Conservation (phyloP, 2,329 filamentous ascomycete genomes). For the Capronia coronata region DNA sequence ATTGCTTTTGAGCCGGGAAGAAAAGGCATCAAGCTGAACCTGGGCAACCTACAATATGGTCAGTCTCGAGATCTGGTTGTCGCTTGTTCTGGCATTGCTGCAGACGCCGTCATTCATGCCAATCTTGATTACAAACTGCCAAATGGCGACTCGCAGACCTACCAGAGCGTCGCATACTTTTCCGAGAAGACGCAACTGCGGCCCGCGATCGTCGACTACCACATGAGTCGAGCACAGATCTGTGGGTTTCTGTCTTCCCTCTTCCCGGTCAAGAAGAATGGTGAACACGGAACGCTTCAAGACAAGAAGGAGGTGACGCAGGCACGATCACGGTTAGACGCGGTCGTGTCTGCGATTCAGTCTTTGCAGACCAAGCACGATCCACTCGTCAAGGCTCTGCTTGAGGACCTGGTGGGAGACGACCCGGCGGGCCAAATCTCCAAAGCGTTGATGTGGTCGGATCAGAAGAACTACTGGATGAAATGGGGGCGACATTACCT, state of each 20-base stretch:
- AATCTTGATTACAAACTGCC: conserved; percentile 23
- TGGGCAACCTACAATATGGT: conserved; percentile 54
- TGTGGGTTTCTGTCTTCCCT: conserved; percentile 47
- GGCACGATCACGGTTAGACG: conserved; percentile 2
- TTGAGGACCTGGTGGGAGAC: conserved; percentile 45
- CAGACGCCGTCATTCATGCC: conserved; percentile 30
- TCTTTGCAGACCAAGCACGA: conserved; percentile 3
- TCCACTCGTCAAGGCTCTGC: conserved; percentile 32
- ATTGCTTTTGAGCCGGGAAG: background rate
- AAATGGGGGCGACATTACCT: conserved; percentile 56
- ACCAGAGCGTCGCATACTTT: conserved; percentile 1
- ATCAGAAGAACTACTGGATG: conserved; percentile 34
- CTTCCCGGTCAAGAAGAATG: conserved; percentile 36
- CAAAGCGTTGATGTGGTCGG: conserved; percentile 14
- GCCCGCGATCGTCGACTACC: conserved; percentile 40
- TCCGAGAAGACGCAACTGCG: conserved; percentile 6
- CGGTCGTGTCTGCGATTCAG: conserved; percentile 6
- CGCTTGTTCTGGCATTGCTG: conserved; percentile 16
- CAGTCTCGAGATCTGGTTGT: conserved; percentile 54
- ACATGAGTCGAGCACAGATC: conserved; percentile 47
- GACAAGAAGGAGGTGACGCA: background rate
- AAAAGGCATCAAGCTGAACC: conserved; percentile 15
- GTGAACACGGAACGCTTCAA: conserved; percentile 35
- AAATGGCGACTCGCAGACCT: conserved; percentile 6
- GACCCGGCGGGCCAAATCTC: conserved; percentile 32